phyloP scores from a whole-genome alignment of 2,329 filamentous ascomycete species.

The Sporothrix pseudoabietina region DNA sequence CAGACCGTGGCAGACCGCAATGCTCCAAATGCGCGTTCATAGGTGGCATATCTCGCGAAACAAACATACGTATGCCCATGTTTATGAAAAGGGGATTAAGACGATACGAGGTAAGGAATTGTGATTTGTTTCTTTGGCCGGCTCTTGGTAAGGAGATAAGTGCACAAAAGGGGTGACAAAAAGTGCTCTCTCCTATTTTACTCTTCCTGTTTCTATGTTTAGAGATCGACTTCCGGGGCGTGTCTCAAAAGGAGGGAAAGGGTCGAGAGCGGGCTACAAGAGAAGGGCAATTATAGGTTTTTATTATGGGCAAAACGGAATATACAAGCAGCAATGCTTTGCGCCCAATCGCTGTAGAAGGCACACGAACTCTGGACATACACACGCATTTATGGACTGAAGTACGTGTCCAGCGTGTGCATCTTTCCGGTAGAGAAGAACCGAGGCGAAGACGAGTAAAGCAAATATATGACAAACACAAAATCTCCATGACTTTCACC shows the following conservation, averaged over 20 bases:
- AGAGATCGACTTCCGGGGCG: conserved; percentile 22
- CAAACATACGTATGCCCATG: not conserved
- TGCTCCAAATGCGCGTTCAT: not conserved
- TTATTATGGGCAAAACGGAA: not conserved
- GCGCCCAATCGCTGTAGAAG: not conserved
- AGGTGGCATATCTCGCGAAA: not conserved
- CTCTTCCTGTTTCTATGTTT: conserved; percentile 23
- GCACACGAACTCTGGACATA: not conserved
- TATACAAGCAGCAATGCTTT: not conserved
- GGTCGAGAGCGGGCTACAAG: not conserved
- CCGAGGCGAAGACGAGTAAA: too few species aligned
- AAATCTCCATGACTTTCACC: not conserved
- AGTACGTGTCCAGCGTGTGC: too few species aligned
- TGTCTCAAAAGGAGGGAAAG: not conserved
- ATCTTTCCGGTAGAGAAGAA: too few species aligned
- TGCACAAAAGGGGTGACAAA: not conserved
- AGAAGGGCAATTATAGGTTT: conserved; percentile 1
- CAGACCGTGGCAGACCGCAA: not conserved
- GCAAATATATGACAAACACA: too few species aligned
- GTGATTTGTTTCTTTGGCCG: not conserved
- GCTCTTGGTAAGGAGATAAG: not conserved
- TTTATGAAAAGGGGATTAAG: not conserved
- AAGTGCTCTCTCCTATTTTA: not conserved
- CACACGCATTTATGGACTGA: not conserved
- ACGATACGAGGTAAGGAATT: not conserved